Evolutionary conservation across 768 basidiomycete species (phyloP), one percentile per base, ranked within the genome.

Genomic region (Russula sp.): DNA sequence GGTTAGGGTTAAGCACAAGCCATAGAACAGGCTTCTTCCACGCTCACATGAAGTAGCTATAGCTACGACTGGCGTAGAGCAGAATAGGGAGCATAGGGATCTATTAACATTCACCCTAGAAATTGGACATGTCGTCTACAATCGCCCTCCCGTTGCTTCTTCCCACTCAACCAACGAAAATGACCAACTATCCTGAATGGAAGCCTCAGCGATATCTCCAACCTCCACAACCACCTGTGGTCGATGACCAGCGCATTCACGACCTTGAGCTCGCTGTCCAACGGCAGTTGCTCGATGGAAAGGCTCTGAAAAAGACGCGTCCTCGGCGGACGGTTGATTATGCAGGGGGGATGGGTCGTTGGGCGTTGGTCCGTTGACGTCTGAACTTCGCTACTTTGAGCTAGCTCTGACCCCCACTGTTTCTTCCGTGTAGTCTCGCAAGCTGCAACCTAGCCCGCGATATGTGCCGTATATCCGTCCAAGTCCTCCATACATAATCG

Each of bases 241-340:
- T 82, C n/a, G 94, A 95, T 67, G 88, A 91, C 62, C 79, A 82
- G 6, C 85, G 86, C 71, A 71, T 86, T 49, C 79, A 86, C 49
- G 90, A 95, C 67, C 84, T 86, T 63, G 91, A 95, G 69, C 77
- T 90, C 64, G 90, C 89, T 1, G 84, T 80, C 67, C 85, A 82
- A 34, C 76, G 86, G 51, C 86, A 85, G 69, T 75, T 83, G 68
- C 76, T 89, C 64, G 92, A 93, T 68, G 90, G 91, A 3, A 90
- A 89, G 72, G 76, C 84, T 18, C 81, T 88, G 65, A 96, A 93
- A 80, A 95, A 93, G 78, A 94, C 90, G 50, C 82, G 93, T 63
- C 94, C 97, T 22, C 77, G 95, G 58, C 77, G 93, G 75, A 98
- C 97, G 20, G 95, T 98, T 13, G 97, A 98, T 74, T 98, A 94